These are phyloP conservation scores for Calocera viscosa DNA, from an alignment of 768 basidiomycete genomes.

Conservation along the genomic window DNA sequence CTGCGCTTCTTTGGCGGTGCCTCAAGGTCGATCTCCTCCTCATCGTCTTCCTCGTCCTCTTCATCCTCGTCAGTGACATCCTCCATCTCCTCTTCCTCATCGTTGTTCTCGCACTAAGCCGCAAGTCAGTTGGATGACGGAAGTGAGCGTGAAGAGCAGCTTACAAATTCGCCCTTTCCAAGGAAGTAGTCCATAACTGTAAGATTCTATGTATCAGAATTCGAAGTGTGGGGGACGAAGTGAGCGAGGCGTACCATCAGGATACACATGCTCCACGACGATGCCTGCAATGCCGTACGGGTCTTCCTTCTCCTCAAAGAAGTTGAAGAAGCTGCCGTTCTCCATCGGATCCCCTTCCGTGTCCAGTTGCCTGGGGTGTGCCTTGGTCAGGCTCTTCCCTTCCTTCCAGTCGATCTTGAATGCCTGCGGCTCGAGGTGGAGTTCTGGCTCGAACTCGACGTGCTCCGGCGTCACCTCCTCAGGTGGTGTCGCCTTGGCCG, in stretches of 20 bases:
- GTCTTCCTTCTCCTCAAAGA: slow-evolving; percentile 57
- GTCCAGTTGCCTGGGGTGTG: slow-evolving; percentile 56
- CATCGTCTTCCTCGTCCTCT: slow-evolving; percentile 46
- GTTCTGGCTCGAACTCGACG: slow-evolving; percentile 67
- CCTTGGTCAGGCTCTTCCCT: slow-evolving; percentile 60
- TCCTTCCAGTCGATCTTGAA: slow-evolving; percentile 74
- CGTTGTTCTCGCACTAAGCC: slow-evolving; percentile 31
- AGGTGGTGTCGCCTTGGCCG: slow-evolving; percentile 47
- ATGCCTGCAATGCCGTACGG: slow-evolving; percentile 35
- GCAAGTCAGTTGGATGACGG: background rate
- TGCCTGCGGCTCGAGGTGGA: slow-evolving; percentile 54
- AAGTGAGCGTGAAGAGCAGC: background rate
- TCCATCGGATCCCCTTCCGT: slow-evolving; percentile 48
- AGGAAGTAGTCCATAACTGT: slow-evolving; percentile 74
- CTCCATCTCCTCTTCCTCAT: slow-evolving; percentile 52
- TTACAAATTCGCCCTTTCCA: slow-evolving; percentile 29
- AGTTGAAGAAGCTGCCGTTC: slow-evolving; percentile 77
- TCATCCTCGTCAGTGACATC: slow-evolving; percentile 57
- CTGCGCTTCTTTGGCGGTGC: slow-evolving; percentile 43
- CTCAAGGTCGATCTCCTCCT: slow-evolving; percentile 78
- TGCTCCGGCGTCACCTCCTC: slow-evolving; percentile 62
- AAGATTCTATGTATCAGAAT: slow-evolving; percentile 52
- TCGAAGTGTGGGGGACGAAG: too few relatives aligned
- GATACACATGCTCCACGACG: background rate
- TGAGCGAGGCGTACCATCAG: background rate